phyloP scores from a whole-genome alignment of 2,329 filamentous ascomycete genomes.

The Epichloe sibirici region DNA sequence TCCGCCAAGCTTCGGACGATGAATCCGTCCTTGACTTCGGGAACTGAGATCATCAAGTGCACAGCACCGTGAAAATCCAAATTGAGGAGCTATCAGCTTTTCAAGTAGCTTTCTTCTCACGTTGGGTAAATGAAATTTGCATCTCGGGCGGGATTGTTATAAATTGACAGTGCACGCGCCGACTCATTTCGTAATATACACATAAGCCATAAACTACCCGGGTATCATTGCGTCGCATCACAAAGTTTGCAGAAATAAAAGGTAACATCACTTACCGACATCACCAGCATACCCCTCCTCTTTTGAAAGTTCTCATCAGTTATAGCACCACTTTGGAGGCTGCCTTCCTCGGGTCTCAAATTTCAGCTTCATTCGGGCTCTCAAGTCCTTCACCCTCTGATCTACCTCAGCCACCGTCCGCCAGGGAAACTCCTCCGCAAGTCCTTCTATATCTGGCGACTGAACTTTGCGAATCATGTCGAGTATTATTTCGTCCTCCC shows the following conservation, averaged over 20 bases:
- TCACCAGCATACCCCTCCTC: background rate
- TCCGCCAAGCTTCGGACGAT: too few species aligned
- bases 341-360: constrained; percentile 7
- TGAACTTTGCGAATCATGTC: constrained; percentile 11
- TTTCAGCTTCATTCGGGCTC: constrained; percentile 10
- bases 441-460: constrained; percentile 6
- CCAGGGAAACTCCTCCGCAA: constrained; percentile 9
- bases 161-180: background rate
- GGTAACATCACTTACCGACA: background rate
- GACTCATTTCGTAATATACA: background rate
- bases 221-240: background rate
- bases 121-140: too few species aligned
- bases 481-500: constrained; percentile 17
- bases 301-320: background rate
- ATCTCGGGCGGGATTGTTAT: background rate
- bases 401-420: constrained; percentile 11
- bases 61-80: background rate
- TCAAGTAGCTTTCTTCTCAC: background rate
- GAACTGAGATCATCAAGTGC: too few species aligned
- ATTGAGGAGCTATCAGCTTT: too few species aligned
- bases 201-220: background rate
- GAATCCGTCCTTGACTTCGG: too few species aligned
- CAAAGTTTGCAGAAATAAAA: background rate
- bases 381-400: constrained; percentile 12
- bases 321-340: constrained; percentile 17